Percentiles rank a stretch among this genome's conserved stretches.
Conservation (phyloP, 2,329 filamentous ascomycete species). For the Paecilomyces variotii region DNA sequence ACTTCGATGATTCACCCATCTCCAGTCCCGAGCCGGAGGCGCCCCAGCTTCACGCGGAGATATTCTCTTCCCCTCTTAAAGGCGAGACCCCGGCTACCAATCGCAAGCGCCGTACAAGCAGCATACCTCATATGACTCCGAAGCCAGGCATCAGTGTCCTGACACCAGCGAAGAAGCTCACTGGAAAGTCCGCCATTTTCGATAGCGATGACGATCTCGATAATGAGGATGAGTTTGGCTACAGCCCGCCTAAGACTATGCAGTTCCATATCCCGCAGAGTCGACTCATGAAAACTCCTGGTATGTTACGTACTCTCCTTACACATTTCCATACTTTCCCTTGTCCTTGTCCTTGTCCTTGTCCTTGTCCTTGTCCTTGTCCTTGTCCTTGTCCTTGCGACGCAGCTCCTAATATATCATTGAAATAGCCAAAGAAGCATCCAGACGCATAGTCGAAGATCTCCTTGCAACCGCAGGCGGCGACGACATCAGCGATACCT, state of each 20-base stretch:
- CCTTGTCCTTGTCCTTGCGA: background rate
- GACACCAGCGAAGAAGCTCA: constrained; percentile 52
- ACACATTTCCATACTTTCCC: background rate
- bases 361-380: background rate
- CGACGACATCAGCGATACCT: constrained; percentile 22
- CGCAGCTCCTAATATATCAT: background rate
- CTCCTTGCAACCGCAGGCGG: constrained; percentile 39
- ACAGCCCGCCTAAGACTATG: constrained; percentile 77
- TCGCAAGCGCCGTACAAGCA: constrained; percentile 36
- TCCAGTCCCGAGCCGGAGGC: constrained; percentile 72
- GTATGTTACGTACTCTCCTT: constrained; percentile 19
- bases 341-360: background rate
- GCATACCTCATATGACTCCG: constrained; percentile 36
- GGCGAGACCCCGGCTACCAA: constrained; percentile 28
- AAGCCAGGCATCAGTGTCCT: constrained; percentile 82
- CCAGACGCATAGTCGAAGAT: constrained; percentile 42
- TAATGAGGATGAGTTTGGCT: constrained; percentile 54
- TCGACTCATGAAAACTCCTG: constrained; percentile 41
- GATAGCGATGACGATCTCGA: constrained; percentile 51
- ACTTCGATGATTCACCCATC: constrained; percentile 45
- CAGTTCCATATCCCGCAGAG: constrained; percentile 45
- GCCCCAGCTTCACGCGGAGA: constrained; percentile 74
- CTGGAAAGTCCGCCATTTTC: constrained; percentile 12
- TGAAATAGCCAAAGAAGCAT: constrained; percentile 39
- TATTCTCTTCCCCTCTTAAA: constrained; percentile 69